Percentiles rank a stretch among this genome's conserved stretches.
Conservation (phyloP, 2,329 filamentous ascomycete genomes). For the Aureobasidium sp. region DNA sequence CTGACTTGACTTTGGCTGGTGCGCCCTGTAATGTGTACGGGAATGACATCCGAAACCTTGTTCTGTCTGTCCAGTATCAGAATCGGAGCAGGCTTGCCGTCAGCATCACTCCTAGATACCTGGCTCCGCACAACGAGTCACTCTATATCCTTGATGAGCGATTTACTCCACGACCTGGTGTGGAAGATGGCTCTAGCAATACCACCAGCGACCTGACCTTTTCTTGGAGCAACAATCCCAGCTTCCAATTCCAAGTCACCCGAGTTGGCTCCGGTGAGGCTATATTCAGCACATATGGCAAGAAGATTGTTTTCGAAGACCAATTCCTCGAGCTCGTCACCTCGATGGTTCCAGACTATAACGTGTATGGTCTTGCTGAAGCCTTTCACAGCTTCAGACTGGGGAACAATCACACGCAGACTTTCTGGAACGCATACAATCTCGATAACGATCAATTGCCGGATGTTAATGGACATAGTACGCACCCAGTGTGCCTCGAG, state of each 20-base stretch:
- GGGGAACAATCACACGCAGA: slow-evolving; percentile 25
- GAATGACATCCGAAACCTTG: slow-evolving; percentile 22
- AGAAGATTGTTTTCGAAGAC: slow-evolving; percentile 24
- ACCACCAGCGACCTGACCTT: slow-evolving; percentile 22
- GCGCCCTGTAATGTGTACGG: slow-evolving; percentile 24
- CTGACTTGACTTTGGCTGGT: slow-evolving; percentile 23
- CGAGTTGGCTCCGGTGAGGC: slow-evolving; percentile 20
- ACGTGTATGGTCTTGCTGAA: slow-evolving; percentile 26
- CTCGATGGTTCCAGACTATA: slow-evolving; percentile 22
- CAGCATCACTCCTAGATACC: slow-evolving; percentile 19
- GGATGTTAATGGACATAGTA: slow-evolving; percentile 23
- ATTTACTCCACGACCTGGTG: slow-evolving; percentile 14
- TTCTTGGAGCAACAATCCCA: slow-evolving; percentile 21
- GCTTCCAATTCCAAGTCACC: slow-evolving; percentile 23
- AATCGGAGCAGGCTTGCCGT: slow-evolving; percentile 20
- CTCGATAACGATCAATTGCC: slow-evolving; percentile 19
- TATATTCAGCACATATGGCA: slow-evolving; percentile 25
- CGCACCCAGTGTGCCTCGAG: slow-evolving; percentile 27
- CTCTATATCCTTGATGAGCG: slow-evolving; percentile 19
- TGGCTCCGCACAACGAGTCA: slow-evolving; percentile 19
- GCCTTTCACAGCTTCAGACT: slow-evolving; percentile 23
- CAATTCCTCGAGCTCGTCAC: slow-evolving; percentile 26
- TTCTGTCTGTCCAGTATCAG: slow-evolving; percentile 23
- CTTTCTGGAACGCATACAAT: slow-evolving; percentile 26
- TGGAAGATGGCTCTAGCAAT: slow-evolving; percentile 14